Evolutionary conservation across 192 early-diverging fungal species (phyloP), one percentile per base, ranked within the genome.

Genomic region (Backusella parvicylindrica): DNA sequence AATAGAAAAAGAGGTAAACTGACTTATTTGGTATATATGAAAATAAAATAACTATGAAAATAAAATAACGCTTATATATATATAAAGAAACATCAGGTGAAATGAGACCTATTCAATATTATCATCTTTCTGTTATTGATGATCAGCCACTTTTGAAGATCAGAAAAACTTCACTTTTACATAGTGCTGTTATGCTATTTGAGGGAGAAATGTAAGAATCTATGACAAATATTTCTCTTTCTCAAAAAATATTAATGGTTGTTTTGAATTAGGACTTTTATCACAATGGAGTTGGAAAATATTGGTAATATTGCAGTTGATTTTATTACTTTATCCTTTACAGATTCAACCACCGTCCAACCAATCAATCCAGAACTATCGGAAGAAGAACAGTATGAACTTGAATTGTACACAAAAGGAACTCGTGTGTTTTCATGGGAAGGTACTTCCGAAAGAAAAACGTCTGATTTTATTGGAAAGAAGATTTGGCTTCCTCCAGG

Each of bases 141-240:
- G 79, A 81, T 12, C 92, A 91, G 47, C 92, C 94, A 3, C 69
- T 92, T 26, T 65, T 95, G 23, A 89, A 94, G 72, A 87, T 94
- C 35, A 90, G 77, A 69, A 85, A 71, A 18, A 89, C 83, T 23
- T 91, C 81, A 30, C 79, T 81, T n/a, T 78, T 82, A 75, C 87
- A 91, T 71, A 85, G 88, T 53, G 91, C 93, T 7, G 74, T 93
- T 16, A 95, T 94, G 92, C 71, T 95, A 11, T 95, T 91, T 73
- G 94, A 95, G 69, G 94, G 94, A 35, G 94, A 95, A 81, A 80
- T 81, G 92, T 94, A 81, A 32, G 80, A 71, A 38, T n/a, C 12
- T 41, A 9, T 53, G 7, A 9, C 6, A 2, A 6, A 21, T 7
- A 23, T 16, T 41, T 65, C 28, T 18, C 18, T 7, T 4, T 12